Conservation (phyloP, 805 yeast species). For the Hanseniaspora singularis region DNA sequence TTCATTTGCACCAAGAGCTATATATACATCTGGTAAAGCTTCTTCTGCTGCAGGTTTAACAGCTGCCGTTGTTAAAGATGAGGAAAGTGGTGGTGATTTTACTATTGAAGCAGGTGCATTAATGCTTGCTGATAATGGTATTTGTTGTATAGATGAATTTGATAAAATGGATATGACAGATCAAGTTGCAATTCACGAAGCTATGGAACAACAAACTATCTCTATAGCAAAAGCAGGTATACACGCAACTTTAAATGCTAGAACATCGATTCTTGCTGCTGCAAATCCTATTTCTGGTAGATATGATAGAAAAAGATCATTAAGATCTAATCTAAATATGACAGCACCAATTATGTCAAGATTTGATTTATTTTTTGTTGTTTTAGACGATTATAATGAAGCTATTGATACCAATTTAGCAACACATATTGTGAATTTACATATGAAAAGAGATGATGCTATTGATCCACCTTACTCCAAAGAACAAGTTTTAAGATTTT, state of each 20-base stretch:
- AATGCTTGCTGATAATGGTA: constrained; percentile 96
- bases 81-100: constrained; percentile 88
- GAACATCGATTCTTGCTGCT: constrained; percentile 95
- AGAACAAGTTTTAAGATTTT: constrained; percentile 77
- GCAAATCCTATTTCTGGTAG: constrained; percentile 98
- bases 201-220: constrained; percentile 98
- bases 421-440: constrained; percentile 81
- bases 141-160: constrained; percentile 96
- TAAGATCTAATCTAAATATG: constrained; percentile 82
- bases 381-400: constrained; percentile 89
- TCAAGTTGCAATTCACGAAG: constrained; percentile 98
- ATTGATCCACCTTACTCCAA: constrained; percentile 81
- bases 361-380: constrained; percentile 88
- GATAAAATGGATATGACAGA: constrained; percentile 94
- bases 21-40: constrained; percentile 95
- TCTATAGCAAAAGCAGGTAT: constrained; percentile 98
- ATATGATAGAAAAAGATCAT: constrained; percentile 73
- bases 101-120: constrained; percentile 98
- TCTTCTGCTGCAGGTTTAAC: constrained; percentile 98
- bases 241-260: constrained; percentile 92
- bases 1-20: constrained; percentile 83
- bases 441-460: constrained; percentile 82
- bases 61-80: constrained; percentile 90
- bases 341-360: constrained; percentile 98
- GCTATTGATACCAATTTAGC: constrained; percentile 82